phyloP scores from a whole-genome alignment of 768 basidiomycete species.

The Gyrodon lividus region DNA sequence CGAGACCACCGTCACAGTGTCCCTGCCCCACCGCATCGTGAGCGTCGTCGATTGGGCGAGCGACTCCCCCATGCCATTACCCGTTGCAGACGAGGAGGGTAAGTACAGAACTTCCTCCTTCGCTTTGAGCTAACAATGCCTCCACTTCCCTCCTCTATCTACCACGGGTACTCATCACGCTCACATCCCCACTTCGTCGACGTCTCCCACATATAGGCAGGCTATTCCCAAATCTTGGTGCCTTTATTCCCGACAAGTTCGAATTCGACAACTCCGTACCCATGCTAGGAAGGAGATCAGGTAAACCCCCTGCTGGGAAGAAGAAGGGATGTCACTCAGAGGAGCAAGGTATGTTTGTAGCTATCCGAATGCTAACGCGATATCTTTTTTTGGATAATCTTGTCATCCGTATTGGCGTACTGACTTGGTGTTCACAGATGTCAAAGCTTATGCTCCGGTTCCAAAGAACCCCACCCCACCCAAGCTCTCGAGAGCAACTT shows the following conservation, averaged over 20 bases:
- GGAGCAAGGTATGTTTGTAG: background rate
- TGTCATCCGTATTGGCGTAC: no score
- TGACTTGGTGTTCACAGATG: conserved; percentile 1
- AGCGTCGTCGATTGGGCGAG: conserved; percentile 95
- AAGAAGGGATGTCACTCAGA: conserved; percentile 19
- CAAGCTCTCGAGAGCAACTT: conserved; percentile 39
- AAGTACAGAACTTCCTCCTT: conserved; percentile 5
- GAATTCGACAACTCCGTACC: conserved; percentile 12
- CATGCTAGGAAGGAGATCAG: conserved; percentile 7
- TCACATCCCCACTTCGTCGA: background rate
- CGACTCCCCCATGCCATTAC: conserved; percentile 55
- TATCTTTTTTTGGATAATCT: no score
- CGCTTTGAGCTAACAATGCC: background rate
- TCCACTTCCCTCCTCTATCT: background rate
- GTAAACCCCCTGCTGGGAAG: conserved; percentile 14
- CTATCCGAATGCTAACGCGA: background rate
- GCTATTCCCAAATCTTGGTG: conserved; percentile 24
- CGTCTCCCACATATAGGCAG: conserved; percentile 5
- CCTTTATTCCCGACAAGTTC: conserved; percentile 24
- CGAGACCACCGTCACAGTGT: conserved; percentile 78
- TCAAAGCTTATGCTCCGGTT: conserved; percentile 7
- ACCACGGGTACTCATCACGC: background rate
- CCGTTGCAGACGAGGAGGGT: conserved; percentile 8
- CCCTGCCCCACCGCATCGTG: conserved; percentile 72
- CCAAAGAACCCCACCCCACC: conserved; percentile 14